phyloP scores from a whole-genome alignment of 202 grass and related monocot species.

The Saccharum hybrid region DNA sequence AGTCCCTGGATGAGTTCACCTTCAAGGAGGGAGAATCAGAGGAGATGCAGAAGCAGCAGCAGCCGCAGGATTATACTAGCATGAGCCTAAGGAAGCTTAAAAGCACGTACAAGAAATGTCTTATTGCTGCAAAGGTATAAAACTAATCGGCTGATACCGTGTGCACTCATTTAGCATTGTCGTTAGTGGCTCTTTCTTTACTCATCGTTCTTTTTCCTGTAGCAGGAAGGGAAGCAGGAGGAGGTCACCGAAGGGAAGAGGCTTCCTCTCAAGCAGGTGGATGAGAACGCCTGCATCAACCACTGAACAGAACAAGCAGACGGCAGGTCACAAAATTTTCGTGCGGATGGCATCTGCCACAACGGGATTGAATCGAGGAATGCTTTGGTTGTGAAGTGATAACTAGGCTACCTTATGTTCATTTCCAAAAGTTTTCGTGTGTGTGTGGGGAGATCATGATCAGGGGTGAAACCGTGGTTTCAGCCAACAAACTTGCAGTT shows the following conservation, averaged over 20 bases:
- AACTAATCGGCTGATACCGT: background rate
- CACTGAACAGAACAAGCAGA: conserved; percentile 28
- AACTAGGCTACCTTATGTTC: conserved; percentile 31
- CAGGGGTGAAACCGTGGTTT: conserved; percentile 65
- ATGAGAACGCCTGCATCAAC: conserved; percentile 38
- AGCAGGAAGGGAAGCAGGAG: conserved; percentile 36
- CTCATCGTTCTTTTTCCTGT: background rate
- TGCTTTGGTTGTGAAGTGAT: conserved; percentile 47
- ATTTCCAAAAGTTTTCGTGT: conserved; percentile 46
- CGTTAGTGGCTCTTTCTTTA: background rate
- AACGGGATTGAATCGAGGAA: conserved; percentile 15
- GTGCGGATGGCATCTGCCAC: background rate
- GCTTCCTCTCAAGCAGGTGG: conserved; percentile 43
- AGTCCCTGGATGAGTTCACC: conserved; percentile 27
- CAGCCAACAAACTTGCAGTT: conserved; percentile 43
- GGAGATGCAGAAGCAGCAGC: background rate
- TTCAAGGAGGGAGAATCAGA: too few relatives aligned
- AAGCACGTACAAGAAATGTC: conserved; percentile 40
- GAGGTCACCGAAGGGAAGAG: conserved; percentile 41
- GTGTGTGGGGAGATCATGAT: background rate
- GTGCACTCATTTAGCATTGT: background rate
- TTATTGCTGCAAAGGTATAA: conserved; percentile 54
- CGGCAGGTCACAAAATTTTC: too few relatives aligned
- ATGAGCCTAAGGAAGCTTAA: conserved; percentile 77
- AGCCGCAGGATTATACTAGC: background rate